Conservation (phyloP, 495 filamentous ascomycete species). For the Hypoxylon subgilvum region DNA sequence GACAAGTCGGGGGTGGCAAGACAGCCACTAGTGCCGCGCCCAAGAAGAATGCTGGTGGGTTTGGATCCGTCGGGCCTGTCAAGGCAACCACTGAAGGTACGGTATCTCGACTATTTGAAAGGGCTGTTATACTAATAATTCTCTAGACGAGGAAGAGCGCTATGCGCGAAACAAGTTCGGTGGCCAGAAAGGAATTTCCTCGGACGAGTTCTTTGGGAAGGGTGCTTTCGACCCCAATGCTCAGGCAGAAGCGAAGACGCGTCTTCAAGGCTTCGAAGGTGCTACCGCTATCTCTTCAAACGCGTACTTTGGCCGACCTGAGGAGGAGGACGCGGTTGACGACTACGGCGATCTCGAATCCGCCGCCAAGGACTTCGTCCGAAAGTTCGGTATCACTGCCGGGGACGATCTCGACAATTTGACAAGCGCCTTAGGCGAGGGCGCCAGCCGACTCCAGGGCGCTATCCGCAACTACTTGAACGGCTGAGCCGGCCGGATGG, state of each 20-base stretch:
- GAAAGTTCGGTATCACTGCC: slow-evolving; percentile 92
- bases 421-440: slow-evolving; percentile 79
- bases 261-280: slow-evolving; percentile 90
- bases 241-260: slow-evolving; percentile 82
- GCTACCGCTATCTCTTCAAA: slow-evolving; percentile 92
- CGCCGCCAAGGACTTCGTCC: slow-evolving; percentile 92
- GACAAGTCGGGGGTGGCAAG: slow-evolving; percentile 76
- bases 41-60: slow-evolving; percentile 77
- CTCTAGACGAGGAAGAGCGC: slow-evolving; percentile 70
- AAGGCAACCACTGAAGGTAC: slow-evolving; percentile 74
- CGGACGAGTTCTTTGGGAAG: slow-evolving; percentile 97
- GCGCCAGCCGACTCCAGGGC: slow-evolving; percentile 81
- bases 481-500: slow-evolving; percentile 35
- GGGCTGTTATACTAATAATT: slow-evolving; percentile 22
- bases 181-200: slow-evolving; percentile 91
- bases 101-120: slow-evolving; percentile 9
- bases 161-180: slow-evolving; percentile 87
- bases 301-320: slow-evolving; percentile 90
- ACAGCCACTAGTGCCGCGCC: slow-evolving; percentile 61
- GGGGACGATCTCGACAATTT: slow-evolving; percentile 94
- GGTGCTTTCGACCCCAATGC: slow-evolving; percentile 79
- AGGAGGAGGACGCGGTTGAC: slow-evolving; percentile 68
- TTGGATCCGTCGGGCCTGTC: slow-evolving; percentile 80
- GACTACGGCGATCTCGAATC: slow-evolving; percentile 87
- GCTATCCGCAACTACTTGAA: slow-evolving; percentile 83